phyloP scores from a whole-genome alignment of 2,329 filamentous ascomycete genomes.

The Pestalotiopsis fici region DNA sequence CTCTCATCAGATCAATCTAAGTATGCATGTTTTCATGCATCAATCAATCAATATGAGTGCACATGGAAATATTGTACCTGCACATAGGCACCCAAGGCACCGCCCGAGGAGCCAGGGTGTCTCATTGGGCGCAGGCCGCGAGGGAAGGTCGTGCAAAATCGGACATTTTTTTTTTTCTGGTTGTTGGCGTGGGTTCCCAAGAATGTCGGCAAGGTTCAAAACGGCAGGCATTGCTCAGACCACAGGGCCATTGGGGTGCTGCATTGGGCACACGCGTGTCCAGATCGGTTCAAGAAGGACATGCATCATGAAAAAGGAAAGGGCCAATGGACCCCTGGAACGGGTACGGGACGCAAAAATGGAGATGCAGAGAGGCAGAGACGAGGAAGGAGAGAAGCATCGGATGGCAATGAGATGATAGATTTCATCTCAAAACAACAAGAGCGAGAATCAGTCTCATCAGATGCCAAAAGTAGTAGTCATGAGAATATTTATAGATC shows the following conservation, averaged over 20 bases:
- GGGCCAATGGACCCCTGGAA: not conserved
- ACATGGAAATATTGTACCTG: not conserved
- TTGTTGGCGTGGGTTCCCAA: constrained; percentile 4
- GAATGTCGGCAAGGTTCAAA: constrained; percentile 6
- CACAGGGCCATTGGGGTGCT: not conserved
- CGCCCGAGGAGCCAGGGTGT: not conserved
- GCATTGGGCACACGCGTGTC: constrained; percentile 8
- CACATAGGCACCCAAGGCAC: not conserved
- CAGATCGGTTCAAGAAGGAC: constrained; percentile 7
- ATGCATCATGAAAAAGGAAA: constrained; percentile 5
- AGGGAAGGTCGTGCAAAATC: constrained; percentile 3
- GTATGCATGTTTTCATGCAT: not conserved
- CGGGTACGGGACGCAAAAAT: not conserved
- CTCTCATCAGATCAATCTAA: not conserved
- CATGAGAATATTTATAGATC: constrained; percentile 21
- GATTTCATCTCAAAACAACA: not conserved
- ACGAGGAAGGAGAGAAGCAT: not conserved
- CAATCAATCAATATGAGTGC: not conserved
- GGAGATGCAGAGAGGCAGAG: not conserved
- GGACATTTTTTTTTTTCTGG: constrained; percentile 5
- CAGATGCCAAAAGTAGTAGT: no score
- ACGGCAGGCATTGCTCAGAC: constrained; percentile 11
- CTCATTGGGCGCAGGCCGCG: not conserved
- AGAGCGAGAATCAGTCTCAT: not conserved
- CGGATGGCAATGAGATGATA: not conserved